Conservation (phyloP, 148 eudicot genomes). For the Nepenthes mirabilis region DNA sequence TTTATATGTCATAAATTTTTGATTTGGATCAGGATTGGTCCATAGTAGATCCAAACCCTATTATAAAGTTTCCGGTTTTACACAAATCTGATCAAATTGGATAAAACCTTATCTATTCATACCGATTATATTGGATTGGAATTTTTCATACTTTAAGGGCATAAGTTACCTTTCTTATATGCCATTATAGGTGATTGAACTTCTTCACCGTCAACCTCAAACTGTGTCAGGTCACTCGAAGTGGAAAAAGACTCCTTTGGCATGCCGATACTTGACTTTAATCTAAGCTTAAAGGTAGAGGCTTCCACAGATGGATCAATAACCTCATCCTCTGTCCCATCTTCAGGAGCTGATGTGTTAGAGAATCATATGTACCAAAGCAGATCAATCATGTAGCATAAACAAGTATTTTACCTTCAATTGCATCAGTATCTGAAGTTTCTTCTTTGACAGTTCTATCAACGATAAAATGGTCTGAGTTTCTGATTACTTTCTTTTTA, state of each 20-base stretch:
- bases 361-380: not conserved
- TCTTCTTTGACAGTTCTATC: constrained; percentile 28
- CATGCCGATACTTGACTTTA: constrained; percentile 11
- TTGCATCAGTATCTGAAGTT: constrained; percentile 31
- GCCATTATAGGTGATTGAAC: constrained; percentile 32
- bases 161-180: constrained; percentile 32
- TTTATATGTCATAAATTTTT: too few relatives aligned
- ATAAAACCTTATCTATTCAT: too few relatives aligned
- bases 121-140: not conserved
- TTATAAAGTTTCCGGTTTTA: too few relatives aligned
- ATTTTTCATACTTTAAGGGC: not conserved
- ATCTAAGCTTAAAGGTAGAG: constrained; percentile 1
- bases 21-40: too few relatives aligned
- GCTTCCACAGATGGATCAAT: constrained; percentile 18
- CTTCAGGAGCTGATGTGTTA: constrained; percentile 12
- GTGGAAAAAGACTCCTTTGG: constrained; percentile 25
- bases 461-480: constrained; percentile 26
- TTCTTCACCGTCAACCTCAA: constrained; percentile 31
- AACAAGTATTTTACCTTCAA: constrained; percentile 28
- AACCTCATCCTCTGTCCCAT: constrained; percentile 28
- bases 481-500: constrained; percentile 34
- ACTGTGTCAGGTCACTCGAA: constrained; percentile 42
- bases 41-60: too few relatives aligned
- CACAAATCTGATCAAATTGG: too few relatives aligned
- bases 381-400: not conserved